Evolutionary conservation across 164 flowering plant species (phyloP).

Genomic region (Euptelea pleiosperma): DNA sequence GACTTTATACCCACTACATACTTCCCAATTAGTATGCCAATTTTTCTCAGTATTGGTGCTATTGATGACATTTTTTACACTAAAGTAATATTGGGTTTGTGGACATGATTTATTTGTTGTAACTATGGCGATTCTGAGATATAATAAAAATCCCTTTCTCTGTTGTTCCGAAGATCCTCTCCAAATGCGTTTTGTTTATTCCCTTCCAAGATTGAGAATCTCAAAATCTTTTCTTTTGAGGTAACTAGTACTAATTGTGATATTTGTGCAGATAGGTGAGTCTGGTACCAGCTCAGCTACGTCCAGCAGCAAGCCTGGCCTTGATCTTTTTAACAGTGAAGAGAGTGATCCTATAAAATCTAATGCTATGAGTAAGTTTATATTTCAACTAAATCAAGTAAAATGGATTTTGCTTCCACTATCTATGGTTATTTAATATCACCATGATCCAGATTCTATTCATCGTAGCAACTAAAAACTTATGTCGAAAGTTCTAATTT

Average conservation of each 20-base stretch:
- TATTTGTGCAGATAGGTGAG: conserved; percentile 42
- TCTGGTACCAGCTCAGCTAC: conserved; percentile 20
- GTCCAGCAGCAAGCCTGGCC: conserved; percentile 37
- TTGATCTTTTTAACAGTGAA: conserved; percentile 67
- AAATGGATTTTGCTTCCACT: no score
- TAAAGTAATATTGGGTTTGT: neutral
- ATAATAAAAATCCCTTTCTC: no score
- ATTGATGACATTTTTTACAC: no score
- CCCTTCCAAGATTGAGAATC: conserved; percentile 1
- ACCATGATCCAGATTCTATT: no score
- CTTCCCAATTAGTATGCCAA: no score
- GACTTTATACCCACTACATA: no score
- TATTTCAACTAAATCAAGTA: conserved; percentile 8
- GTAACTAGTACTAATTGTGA: neutral
- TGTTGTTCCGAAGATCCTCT: neutral
- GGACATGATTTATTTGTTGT: neutral
- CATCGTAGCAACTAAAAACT: no score
- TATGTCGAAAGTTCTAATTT: no score
- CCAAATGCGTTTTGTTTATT: neutral
- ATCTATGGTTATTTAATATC: no score
- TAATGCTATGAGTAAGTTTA: conserved; percentile 73
- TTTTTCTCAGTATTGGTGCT: no score
- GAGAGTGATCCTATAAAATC: conserved; percentile 68
- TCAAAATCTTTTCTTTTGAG: neutral
- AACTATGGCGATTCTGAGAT: no score